Base-by-base conservation (phyloP, 805 yeast species). In the Yamadazyma insecticola region DNA sequence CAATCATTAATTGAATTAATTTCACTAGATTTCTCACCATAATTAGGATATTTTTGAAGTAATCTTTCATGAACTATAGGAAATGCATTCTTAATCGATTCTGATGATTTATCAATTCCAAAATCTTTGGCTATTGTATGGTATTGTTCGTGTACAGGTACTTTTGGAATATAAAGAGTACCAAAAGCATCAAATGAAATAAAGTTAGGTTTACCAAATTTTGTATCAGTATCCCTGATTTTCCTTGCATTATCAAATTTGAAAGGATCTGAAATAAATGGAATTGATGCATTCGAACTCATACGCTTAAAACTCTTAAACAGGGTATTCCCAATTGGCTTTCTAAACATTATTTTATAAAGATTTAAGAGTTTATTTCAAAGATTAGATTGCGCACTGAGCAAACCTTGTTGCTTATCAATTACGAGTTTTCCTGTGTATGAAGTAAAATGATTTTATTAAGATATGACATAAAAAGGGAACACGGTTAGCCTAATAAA, bases 121-220 rank as follows among this genome's bases (percentile, higher is more conserved):
- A 66, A 67, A 26, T 61, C 61, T 5, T 47, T 30, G 0, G 76
- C 76, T 4, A 78, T 66, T 3, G 57, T 50, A 25, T 67, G 57
- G 45, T 81, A 81, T 39, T 72, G 79, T n/a, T 58, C 53, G 24
- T 72, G 53, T 0, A 81, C 70, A 0, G 83, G 74, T 17, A 55
- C 55, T 13, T 59, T 62, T 2, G 88, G 82, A 0, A 72, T 58
- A 47, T 78, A 80, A 6, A 81, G 50, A 0, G 89, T 81, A 25
- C 75, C 78, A 54, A 78, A 81, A 0, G 80, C 83, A 52, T 81
- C 90, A 33, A 81, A 67, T 1, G 87, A 74, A 0, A 81, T 53
- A 3, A 78, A 48, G 23, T 57, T 59, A 5, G 80, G 78, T 47
- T 63, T 33, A 43, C 70, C 36, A 44, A 57, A 59, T 11, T 27